phyloP scores from a whole-genome alignment of 805 yeast genomes.

The Kuraishia molischiana region DNA sequence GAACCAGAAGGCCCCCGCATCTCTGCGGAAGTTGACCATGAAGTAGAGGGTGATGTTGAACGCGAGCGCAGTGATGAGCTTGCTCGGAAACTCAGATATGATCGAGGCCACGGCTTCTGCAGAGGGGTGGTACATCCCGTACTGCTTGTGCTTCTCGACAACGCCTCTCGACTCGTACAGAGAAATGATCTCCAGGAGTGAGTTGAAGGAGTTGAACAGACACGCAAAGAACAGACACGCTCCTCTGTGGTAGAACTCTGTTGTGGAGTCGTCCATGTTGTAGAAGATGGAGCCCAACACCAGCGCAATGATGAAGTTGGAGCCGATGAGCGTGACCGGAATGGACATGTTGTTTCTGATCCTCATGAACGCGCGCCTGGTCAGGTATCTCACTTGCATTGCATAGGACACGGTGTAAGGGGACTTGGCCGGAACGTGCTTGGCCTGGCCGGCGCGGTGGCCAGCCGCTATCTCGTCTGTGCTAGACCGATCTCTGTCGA shows the following conservation, averaged over 20 bases:
- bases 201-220: slow-evolving; percentile 33
- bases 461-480: slow-evolving; percentile 14
- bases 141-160: slow-evolving; percentile 48
- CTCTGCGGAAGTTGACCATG: slow-evolving; percentile 40
- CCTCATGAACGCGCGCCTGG: slow-evolving; percentile 33
- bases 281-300: slow-evolving; percentile 41
- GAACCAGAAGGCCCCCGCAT: slow-evolving; percentile 47
- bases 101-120: slow-evolving; percentile 50
- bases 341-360: slow-evolving; percentile 34
- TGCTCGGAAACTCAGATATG: slow-evolving; percentile 44
- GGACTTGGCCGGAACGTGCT: slow-evolving; percentile 28
- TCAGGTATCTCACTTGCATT: slow-evolving; percentile 36
- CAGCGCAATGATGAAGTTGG: slow-evolving; percentile 36
- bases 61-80: slow-evolving; percentile 28
- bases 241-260: slow-evolving; percentile 33
- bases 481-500: slow-evolving; percentile 23
- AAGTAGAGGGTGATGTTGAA: slow-evolving; percentile 45
- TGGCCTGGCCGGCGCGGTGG: slow-evolving; percentile 31
- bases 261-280: slow-evolving; percentile 26
- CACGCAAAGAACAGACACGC: slow-evolving; percentile 25
- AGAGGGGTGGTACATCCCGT: slow-evolving; percentile 49
- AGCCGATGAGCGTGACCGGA: slow-evolving; percentile 23
- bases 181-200: slow-evolving; percentile 32
- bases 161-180: slow-evolving; percentile 40
- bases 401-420: slow-evolving; percentile 34